Conservation (phyloP, 2,329 filamentous ascomycete species). For the Chrysosporium queenslandicum region DNA sequence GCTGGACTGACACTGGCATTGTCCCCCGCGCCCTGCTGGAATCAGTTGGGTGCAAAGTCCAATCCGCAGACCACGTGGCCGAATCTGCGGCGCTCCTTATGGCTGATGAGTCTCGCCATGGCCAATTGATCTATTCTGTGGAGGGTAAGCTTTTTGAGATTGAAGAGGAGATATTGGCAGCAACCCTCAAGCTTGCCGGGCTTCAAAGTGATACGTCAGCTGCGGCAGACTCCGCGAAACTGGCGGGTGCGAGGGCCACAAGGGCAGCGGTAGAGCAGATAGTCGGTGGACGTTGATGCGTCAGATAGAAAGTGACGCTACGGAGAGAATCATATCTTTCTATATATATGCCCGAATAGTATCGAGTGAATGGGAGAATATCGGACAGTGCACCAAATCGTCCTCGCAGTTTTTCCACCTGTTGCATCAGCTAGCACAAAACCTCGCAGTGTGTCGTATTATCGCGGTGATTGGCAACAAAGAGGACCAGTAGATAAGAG, state of each 20-base stretch:
- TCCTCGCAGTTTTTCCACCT: too few relatives aligned
- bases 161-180: slow-evolving; percentile 33
- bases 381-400: too few relatives aligned
- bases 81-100: slow-evolving; percentile 43
- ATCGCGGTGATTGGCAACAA: too few relatives aligned
- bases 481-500: too few relatives aligned
- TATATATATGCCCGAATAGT: too few relatives aligned
- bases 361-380: too few relatives aligned
- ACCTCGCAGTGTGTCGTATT: too few relatives aligned
- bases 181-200: neutral
- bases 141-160: slow-evolving; percentile 45
- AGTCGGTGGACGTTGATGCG: neutral
- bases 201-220: neutral
- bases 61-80: slow-evolving; percentile 42
- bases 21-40: slow-evolving; percentile 35
- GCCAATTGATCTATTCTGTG: slow-evolving; percentile 45
- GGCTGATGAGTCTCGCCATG: slow-evolving; percentile 40
- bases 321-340: neutral
- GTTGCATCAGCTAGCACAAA: too few relatives aligned
- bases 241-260: neutral
- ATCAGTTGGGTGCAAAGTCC: slow-evolving; percentile 34
- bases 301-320: too few relatives aligned
- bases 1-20: slow-evolving; percentile 46
- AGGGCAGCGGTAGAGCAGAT: neutral
- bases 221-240: neutral